Conservation (phyloP, 2,329 filamentous ascomycete genomes). For the Drechslerella coelobrocha region DNA sequence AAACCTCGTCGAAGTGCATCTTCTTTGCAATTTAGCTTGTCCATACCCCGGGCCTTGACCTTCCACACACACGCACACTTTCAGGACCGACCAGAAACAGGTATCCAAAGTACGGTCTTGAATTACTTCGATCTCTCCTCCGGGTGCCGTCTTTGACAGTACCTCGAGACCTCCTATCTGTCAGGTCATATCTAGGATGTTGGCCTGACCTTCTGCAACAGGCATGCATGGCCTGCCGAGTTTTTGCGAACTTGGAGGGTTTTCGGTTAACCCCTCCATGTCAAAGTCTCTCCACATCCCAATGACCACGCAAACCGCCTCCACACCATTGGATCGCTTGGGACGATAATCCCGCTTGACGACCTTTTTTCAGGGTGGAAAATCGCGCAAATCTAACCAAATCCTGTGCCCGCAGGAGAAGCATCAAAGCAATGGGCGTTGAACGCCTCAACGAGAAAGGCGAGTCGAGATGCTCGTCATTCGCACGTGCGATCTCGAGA, state of each 20-base stretch:
- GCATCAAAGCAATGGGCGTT: background rate
- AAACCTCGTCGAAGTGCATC: background rate
- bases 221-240: slow-evolving; percentile 24
- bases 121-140: background rate
- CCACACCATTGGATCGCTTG: slow-evolving; percentile 50
- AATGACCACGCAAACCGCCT: slow-evolving; percentile 31
- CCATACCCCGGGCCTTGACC: slow-evolving; percentile 35
- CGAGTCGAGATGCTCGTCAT: background rate
- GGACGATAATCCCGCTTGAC: slow-evolving; percentile 48
- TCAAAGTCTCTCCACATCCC: slow-evolving; percentile 48
- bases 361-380: slow-evolving; percentile 42
- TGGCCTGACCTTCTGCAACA: slow-evolving; percentile 27
- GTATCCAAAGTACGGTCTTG: background rate
- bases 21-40: slow-evolving; percentile 7
- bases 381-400: slow-evolving; percentile 51
- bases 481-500: background rate
- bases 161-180: background rate
- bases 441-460: background rate
- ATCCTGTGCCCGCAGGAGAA: slow-evolving; percentile 28
- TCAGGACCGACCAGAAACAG: slow-evolving; percentile 6
- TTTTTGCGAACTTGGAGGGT: slow-evolving; percentile 40
- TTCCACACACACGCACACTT: slow-evolving; percentile 49
- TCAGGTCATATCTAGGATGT: slow-evolving; percentile 11
- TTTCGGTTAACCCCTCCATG: slow-evolving; percentile 48
- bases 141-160: background rate